Conservation (phyloP, 495 filamentous ascomycete species). For the Penicillium atrosanguineum region DNA sequence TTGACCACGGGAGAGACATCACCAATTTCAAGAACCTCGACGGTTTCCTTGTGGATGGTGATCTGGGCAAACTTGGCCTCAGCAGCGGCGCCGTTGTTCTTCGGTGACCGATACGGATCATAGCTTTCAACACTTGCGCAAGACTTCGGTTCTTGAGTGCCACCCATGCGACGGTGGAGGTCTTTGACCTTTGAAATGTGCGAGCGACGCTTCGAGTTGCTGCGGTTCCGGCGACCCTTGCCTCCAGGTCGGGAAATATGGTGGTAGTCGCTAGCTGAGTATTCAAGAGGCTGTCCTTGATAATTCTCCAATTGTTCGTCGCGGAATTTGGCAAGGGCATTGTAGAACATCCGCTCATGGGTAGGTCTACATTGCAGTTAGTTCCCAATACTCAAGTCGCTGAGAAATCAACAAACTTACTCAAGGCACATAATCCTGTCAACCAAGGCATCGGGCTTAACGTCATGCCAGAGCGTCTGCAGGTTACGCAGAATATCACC, state of each 20-base stretch:
- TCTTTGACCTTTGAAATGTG: conserved; percentile 71
- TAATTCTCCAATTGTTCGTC: conserved; percentile 85
- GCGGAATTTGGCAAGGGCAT: conserved; percentile 72
- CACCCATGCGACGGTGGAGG: conserved; percentile 40
- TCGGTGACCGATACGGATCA: conserved; percentile 78
- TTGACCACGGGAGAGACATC: conserved; percentile 13
- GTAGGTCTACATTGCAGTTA: conserved; percentile 55
- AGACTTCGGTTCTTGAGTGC: conserved; percentile 46
- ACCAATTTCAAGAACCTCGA: conserved; percentile 4
- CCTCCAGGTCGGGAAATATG: conserved; percentile 55
- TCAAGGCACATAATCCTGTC: conserved; percentile 62
- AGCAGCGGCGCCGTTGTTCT: conserved; percentile 33
- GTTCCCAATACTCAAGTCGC: not conserved
- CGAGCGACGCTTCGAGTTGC: conserved; percentile 55
- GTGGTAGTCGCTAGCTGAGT: conserved; percentile 86
- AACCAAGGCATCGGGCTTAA: conserved; percentile 67
- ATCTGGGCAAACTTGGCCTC: conserved; percentile 58
- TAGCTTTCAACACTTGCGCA: conserved; percentile 60
- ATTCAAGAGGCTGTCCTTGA: conserved; percentile 62
- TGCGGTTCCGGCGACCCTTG: conserved; percentile 16
- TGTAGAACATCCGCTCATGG: conserved; percentile 90
- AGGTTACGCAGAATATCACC: conserved; percentile 77
- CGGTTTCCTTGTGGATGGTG: conserved; percentile 59
- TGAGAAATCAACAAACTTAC: conserved; percentile 46
- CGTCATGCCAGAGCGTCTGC: conserved; percentile 82